These are phyloP conservation scores for Rhizodiscina lignyota DNA, from an alignment of 495 filamentous ascomycete species.

Conservation along the genomic window DNA sequence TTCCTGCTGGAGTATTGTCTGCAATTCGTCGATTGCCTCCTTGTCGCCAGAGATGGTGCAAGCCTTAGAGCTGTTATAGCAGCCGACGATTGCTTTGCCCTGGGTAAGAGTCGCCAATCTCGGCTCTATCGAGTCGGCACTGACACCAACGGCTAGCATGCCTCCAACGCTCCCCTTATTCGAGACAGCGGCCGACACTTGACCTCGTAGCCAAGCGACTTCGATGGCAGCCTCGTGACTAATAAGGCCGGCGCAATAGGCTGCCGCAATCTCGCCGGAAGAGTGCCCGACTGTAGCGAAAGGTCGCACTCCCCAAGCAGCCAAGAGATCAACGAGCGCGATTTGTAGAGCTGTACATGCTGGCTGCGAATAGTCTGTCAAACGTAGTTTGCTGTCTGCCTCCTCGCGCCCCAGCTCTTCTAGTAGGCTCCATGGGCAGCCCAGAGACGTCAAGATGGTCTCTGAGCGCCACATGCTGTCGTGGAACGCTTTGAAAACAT, in stretches of 20 bases:
- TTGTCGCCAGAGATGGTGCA: constrained; percentile 42
- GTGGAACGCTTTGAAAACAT: constrained; percentile 21
- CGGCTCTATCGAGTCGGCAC: too few species aligned
- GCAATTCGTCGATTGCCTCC: constrained; percentile 31
- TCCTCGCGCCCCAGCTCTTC: constrained; percentile 9
- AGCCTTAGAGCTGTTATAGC: constrained; percentile 40
- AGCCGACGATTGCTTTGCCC: constrained; percentile 1
- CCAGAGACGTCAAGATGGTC: constrained; percentile 7
- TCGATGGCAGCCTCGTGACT: constrained; percentile 27
- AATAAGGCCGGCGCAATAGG: constrained; percentile 38
- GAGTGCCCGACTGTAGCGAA: constrained; percentile 39
- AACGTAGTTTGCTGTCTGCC: constrained; percentile 7
- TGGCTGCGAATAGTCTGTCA: constrained; percentile 10
- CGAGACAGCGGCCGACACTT: constrained; percentile 1
- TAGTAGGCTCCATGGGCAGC: constrained; percentile 10
- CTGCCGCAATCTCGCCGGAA: constrained; percentile 45
- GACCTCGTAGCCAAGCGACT: constrained; percentile 24
- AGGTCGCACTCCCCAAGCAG: constrained; percentile 13
- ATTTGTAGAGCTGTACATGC: constrained; percentile 12
- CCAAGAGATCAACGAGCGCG: constrained; percentile 10
- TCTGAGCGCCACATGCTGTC: constrained; percentile 13
- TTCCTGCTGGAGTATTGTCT: constrained; percentile 25
- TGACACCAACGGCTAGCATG: constrained; percentile 14
- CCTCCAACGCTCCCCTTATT: constrained; percentile 8
- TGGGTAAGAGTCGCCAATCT: constrained; percentile 3